Conservation (phyloP, 2,329 filamentous ascomycete species). For the Beauveria medogensis region DNA sequence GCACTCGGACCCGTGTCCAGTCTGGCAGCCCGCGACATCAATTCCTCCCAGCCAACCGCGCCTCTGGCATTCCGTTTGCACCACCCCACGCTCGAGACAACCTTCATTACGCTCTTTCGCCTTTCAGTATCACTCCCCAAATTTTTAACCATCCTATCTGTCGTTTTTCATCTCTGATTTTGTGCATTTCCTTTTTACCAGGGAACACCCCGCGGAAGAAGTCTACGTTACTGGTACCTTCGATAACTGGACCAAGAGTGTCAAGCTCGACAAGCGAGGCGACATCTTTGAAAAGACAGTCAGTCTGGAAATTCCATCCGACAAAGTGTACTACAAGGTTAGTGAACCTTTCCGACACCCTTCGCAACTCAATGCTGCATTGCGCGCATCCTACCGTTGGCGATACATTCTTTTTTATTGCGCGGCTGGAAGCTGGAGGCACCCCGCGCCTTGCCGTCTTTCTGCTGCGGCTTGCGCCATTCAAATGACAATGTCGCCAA, state of each 20-base stretch:
- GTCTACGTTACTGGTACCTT: constrained; percentile 96
- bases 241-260: constrained; percentile 84
- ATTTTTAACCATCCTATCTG: neutral
- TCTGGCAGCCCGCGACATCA: neutral
- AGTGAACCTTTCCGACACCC: constrained; percentile 20
- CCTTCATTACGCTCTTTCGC: neutral
- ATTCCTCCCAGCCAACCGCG: constrained; percentile 3
- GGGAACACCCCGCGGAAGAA: constrained; percentile 75
- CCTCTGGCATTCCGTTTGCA: constrained; percentile 6
- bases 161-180: neutral
- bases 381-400: neutral
- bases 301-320: constrained; percentile 51
- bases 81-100: neutral
- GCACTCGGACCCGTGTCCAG: neutral
- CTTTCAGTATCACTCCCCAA: neutral
- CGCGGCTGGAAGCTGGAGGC: neutral
- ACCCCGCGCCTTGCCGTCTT: neutral
- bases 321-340: constrained; percentile 95
- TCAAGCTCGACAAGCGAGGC: constrained; percentile 71
- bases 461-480: neutral
- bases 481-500: neutral
- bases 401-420: neutral
- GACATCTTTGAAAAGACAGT: constrained; percentile 75
- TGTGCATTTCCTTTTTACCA: constrained; percentile 27
- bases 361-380: neutral